Evolutionary conservation across 352 stramenopile species (phyloP), one percentile per base, ranked within the genome.

Genomic region (Pythium scleroteichum): DNA sequence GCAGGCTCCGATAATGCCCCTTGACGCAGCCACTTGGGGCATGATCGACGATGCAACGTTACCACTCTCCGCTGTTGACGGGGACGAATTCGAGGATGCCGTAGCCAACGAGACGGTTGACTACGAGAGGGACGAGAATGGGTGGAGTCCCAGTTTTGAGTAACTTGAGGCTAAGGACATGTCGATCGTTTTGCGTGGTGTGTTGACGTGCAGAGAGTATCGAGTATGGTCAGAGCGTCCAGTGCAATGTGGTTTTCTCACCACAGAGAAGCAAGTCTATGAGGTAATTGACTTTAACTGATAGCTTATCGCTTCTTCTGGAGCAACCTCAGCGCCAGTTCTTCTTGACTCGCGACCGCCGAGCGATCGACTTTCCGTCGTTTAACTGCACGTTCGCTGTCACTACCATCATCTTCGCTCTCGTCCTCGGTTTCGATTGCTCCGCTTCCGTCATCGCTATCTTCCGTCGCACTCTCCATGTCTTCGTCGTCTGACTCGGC

Each of bases 311-410:
- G 39, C 52, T 73, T 69, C 59, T 75, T 75, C 70, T 94, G 84
- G 70, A 95, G 66, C 74, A 95, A 72, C 16, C 77, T 77, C 63
- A 95, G 70, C 35, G 82, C 86, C 52, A 92, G 63, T 62, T 90
- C 86, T 80, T 95, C 86, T 55, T 93, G 83, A 53, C 66, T 90
- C 53, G 69, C 73, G 19, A 91, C 76, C 23, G 70, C 71, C 17
- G 73, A 53, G 44, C 59, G 73, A 38, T 87, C 71, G n/a, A 82
- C 64, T 59, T 84, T 83, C 53, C 59, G 66, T 59, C 62, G 63
- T 57, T 68, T 72, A 20, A 39, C 44, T 1, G 41, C 59, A 17
- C 50, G 47, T 10, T 65, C 47, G 56, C 60, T 48, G 8, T 64
- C 54, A 19, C 64, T 57, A 35, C 29, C 53, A 1, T 64, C 62